Conservation (phyloP, 2,329 filamentous ascomycete genomes). For the Drechmeria coniospora region DNA sequence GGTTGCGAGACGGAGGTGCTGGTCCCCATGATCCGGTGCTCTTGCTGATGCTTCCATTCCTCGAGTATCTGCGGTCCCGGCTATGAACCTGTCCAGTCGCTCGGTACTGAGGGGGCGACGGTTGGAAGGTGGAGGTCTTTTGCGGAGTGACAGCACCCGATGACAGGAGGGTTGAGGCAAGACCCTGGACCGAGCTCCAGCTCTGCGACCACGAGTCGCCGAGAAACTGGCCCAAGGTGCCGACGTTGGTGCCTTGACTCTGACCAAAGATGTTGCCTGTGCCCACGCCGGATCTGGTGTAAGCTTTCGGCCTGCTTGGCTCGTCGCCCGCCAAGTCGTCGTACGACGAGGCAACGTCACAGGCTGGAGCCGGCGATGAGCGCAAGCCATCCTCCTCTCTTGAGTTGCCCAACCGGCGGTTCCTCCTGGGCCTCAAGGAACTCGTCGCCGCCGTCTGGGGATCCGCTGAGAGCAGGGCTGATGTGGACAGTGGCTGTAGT, state of each 20-base stretch:
- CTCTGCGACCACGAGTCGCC: slow-evolving; percentile 36
- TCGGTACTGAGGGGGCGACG: slow-evolving; percentile 1
- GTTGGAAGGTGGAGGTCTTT: not conserved
- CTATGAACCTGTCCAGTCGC: slow-evolving; percentile 7
- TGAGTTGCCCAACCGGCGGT: too few relatives aligned
- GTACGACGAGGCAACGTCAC: too few relatives aligned
- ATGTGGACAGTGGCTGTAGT: too few relatives aligned
- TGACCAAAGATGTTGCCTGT: too few relatives aligned
- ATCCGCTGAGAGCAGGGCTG: too few relatives aligned
- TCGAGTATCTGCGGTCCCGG: slow-evolving; percentile 7
- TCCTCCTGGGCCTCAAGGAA: too few relatives aligned
- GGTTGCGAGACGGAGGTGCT: slow-evolving; percentile 23
- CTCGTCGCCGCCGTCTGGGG: too few relatives aligned
- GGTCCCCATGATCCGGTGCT: slow-evolving; percentile 31
- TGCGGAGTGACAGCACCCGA: slow-evolving; percentile 9
- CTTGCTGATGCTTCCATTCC: slow-evolving; percentile 6
- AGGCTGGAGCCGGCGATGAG: too few relatives aligned
- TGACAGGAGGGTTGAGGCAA: slow-evolving; percentile 30
- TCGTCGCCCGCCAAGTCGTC: too few relatives aligned
- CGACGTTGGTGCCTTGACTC: slow-evolving; percentile 20
- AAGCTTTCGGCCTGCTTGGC: too few relatives aligned
- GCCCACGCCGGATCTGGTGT: too few relatives aligned
- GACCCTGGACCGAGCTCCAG: slow-evolving; percentile 40
- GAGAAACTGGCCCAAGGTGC: slow-evolving; percentile 25
- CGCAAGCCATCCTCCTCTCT: too few relatives aligned